Evolutionary conservation across 345 rosid genomes (phyloP), one percentile per base, ranked within the genome.

Genomic region (Euphorbia tirucalli): DNA sequence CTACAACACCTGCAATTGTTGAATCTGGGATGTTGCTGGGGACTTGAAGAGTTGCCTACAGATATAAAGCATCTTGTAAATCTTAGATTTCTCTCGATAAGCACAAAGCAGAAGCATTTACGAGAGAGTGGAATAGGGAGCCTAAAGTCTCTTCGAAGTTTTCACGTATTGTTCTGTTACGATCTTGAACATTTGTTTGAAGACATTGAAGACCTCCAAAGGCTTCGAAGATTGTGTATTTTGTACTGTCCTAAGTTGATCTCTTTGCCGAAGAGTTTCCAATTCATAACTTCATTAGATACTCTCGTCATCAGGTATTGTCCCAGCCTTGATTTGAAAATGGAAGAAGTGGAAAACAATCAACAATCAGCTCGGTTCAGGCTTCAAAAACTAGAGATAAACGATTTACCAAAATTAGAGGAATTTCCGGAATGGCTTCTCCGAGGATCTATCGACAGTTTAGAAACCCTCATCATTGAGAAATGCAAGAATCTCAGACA

Each of bases 1-100:
- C 81, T 82, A 4, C 64, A 30, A 18, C 68, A 65, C 49, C 66
- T 82, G 81, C 79, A 82, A 57, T 66, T 65, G 11, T 59, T 82
- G 35, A 65, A 59, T 16, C 65, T 64, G 0, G 24, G 37, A 2
- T 78, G 82, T 24, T 61, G 63, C n/a, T 21, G n/a, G n/a, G 66
- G 66, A 11, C 61, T 82, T 35, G 58, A 75, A 60, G 72, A 54
- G 66, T 49, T 82, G 65, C 82, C 80, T 0, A 37, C 18, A 21
- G 78, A 73, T 24, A 18, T 81, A 9, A 43, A 52, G 43, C 58
- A 35, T 21, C 32, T 81, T 68, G 31, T 66, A 41, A 78, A 52
- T 68, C 85, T 82, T 13, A 58, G 71, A 60, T 41, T 25, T 43
- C 48, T 82, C 0, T 9, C 0, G 13, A 27, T 62, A 37, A 3